Evolutionary conservation across 139 green algal genomes (phyloP).

Genomic region (Chlamydomonas schloesseri): DNA sequence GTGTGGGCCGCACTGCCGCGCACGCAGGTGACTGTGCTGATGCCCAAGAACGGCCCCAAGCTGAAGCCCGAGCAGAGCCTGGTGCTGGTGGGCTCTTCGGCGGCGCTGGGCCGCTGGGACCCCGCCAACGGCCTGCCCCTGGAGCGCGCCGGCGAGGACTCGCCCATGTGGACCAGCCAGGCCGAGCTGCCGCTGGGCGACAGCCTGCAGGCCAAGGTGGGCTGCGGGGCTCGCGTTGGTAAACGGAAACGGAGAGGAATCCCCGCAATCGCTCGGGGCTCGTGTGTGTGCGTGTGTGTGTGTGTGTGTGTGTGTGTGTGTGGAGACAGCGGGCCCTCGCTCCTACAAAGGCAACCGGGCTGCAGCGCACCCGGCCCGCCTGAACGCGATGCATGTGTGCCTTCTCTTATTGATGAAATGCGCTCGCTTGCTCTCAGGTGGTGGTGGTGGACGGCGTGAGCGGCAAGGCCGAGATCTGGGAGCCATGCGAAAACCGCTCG

Average conservation of each 20-base stretch:
- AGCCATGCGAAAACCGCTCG: constrained; percentile 40
- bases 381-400: no score
- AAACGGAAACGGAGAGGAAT: no score
- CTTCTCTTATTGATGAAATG: no score
- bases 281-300: no score
- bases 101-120: constrained; percentile 46
- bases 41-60: constrained; percentile 9
- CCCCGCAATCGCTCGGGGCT: no score
- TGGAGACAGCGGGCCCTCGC: no score
- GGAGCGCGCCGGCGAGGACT: constrained; percentile 34
- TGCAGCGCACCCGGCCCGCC: no score
- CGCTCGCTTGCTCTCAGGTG: constrained; percentile 9
- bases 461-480: constrained; percentile 14
- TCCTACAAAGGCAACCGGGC: no score
- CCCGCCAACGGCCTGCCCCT: constrained; percentile 37
- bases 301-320: no score
- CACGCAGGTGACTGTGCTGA: constrained; percentile 18
- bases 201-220: constrained; percentile 40
- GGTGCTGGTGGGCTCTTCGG: constrained; percentile 44
- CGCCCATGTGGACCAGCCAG: constrained; percentile 11
- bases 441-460: constrained; percentile 26
- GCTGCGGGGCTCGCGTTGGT: no score
- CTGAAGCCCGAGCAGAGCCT: constrained; percentile 19
- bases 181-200: constrained; percentile 47
- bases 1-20: no score